Percentiles rank a stretch among this genome's conserved stretches.
Conservation (phyloP, 2,329 filamentous ascomycete genomes). For the Aspergillus jensenii region DNA sequence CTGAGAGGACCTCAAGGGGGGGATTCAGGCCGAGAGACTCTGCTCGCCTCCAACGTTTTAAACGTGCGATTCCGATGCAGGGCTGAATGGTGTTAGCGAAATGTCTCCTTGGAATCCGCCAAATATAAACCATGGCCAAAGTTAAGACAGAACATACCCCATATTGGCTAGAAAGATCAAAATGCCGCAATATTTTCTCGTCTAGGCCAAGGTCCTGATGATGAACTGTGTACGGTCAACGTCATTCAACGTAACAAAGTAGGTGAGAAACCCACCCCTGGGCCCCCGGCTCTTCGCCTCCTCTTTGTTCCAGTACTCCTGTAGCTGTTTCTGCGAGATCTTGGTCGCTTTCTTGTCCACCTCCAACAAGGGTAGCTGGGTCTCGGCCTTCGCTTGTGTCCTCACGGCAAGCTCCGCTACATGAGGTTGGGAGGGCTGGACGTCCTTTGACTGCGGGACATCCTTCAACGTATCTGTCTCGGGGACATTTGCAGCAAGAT, state of each 20-base stretch:
- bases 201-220: conserved; percentile 69
- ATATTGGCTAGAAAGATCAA: conserved; percentile 87
- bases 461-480: conserved; percentile 21
- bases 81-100: conserved; percentile 57
- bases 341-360: conserved; percentile 56
- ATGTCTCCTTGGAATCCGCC: background rate
- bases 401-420: conserved; percentile 38
- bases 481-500: conserved; percentile 37
- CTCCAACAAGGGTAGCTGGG: conserved; percentile 31
- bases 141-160: conserved; percentile 67
- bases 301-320: conserved; percentile 72
- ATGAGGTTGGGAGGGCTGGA: conserved; percentile 30
- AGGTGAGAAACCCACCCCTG: conserved; percentile 43
- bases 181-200: conserved; percentile 88
- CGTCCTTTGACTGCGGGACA: conserved; percentile 26
- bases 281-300: conserved; percentile 68
- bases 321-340: conserved; percentile 67
- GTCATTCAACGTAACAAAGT: background rate
- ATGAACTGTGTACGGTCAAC: conserved; percentile 57
- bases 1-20: conserved; percentile 84
- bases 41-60: conserved; percentile 86
- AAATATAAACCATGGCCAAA: background rate
- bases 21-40: conserved; percentile 79
- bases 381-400: conserved; percentile 51
- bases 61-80: conserved; percentile 77